A percentile compares a stretch with the other conserved stretches of the same genome.
Evolutionary conservation across 306 rosid genomes (phyloP).

Genomic region (Carpinus fangiana): DNA sequence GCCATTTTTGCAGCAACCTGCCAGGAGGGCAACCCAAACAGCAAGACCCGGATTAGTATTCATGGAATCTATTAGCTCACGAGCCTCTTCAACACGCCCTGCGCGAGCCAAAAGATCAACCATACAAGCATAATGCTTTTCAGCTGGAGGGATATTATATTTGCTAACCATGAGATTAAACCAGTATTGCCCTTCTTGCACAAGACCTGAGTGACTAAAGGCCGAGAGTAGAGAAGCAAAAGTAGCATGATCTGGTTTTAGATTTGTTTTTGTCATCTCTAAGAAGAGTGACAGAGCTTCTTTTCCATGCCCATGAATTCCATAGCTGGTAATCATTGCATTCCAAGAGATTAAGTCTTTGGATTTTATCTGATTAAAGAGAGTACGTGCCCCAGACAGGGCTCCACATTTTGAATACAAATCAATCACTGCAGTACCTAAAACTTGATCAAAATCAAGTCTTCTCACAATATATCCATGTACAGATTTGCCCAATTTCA

Average conservation of each 20-base stretch:
- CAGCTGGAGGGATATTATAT: slow-evolving; percentile 39
- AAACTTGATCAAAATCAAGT: slow-evolving; percentile 31
- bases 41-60: slow-evolving; percentile 32
- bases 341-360: slow-evolving; percentile 47
- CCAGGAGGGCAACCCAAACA: slow-evolving; percentile 48
- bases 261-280: slow-evolving; percentile 31
- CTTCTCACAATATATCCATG: slow-evolving; percentile 41
- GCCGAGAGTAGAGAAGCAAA: slow-evolving; percentile 54
- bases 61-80: slow-evolving; percentile 34
- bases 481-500: slow-evolving; percentile 46
- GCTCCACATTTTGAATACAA: slow-evolving; percentile 55
- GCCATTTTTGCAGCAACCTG: slow-evolving; percentile 44
- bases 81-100: slow-evolving; percentile 46
- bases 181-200: slow-evolving; percentile 45
- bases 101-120: slow-evolving; percentile 51
- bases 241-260: slow-evolving; percentile 49
- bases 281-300: slow-evolving; percentile 49
- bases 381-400: slow-evolving; percentile 34
- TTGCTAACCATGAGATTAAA: slow-evolving; percentile 33
- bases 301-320: slow-evolving; percentile 45
- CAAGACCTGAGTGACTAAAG: slow-evolving; percentile 51
- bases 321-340: slow-evolving; percentile 48
- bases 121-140: slow-evolving; percentile 53
- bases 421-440: slow-evolving; percentile 46
- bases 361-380: slow-evolving; percentile 33